A percentile compares a stretch with the other conserved stretches of the same genome.
These are phyloP conservation scores for Spathaspora arborariae DNA, from an alignment of 805 yeast genomes.

Conservation along the genomic window DNA sequence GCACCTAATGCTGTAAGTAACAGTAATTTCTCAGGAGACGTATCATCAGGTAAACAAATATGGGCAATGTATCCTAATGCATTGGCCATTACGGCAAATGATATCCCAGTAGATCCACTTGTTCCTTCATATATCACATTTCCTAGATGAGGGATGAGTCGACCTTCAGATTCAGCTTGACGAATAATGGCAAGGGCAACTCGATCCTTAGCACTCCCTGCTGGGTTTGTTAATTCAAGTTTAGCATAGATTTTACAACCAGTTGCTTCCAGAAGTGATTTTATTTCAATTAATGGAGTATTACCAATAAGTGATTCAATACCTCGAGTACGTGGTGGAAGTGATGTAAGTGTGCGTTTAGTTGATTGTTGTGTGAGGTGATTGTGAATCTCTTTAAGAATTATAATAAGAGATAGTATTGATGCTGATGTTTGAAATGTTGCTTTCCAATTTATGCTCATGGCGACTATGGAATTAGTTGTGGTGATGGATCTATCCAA, in stretches of 20 bases:
- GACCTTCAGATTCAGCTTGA: constrained; percentile 59
- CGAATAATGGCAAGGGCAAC: constrained; percentile 83
- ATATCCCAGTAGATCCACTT: constrained; percentile 94
- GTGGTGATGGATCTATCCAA: no score
- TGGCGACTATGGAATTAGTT: no score
- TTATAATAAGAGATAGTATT: constrained; percentile 6
- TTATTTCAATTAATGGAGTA: constrained; percentile 77
- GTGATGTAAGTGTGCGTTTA: constrained; percentile 9
- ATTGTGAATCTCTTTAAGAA: constrained; percentile 7
- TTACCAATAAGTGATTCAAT: constrained; percentile 82
- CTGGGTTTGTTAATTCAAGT: constrained; percentile 82
- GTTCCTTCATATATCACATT: constrained; percentile 92
- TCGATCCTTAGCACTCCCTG: constrained; percentile 93
- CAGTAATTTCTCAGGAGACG: constrained; percentile 76
- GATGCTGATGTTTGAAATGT: constrained; percentile 10
- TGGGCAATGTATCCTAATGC: constrained; percentile 87
- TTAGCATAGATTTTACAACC: constrained; percentile 87
- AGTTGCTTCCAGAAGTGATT: constrained; percentile 65
- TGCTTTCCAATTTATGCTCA: constrained; percentile 9
- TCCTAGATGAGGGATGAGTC: constrained; percentile 53
- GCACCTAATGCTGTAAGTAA: constrained; percentile 78
- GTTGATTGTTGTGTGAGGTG: constrained; percentile 1
- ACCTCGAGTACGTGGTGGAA: constrained; percentile 43
- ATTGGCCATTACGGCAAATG: constrained; percentile 85
- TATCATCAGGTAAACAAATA: constrained; percentile 93